phyloP scores from a whole-genome alignment of 2,329 filamentous ascomycete species.

The Arthrinium phaeospermum region DNA sequence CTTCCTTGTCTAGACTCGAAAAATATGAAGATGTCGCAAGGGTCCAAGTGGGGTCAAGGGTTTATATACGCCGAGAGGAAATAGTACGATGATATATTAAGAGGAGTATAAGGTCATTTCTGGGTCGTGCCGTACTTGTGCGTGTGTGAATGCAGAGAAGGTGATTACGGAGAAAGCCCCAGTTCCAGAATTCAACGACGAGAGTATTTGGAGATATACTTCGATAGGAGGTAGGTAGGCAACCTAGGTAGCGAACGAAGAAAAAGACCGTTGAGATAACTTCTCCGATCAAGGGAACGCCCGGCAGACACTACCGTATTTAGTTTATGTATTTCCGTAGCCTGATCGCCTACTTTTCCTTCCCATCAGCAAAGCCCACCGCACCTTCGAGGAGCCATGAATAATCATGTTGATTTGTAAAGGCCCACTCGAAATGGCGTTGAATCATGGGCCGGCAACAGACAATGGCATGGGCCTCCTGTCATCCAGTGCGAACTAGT shows the following conservation, averaged over 20 bases:
- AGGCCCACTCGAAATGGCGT: slow-evolving; percentile 3
- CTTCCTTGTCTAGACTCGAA: neutral
- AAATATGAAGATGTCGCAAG: slow-evolving; percentile 5
- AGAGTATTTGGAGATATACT: neutral
- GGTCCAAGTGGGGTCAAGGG: slow-evolving; percentile 9
- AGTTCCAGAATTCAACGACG: neutral
- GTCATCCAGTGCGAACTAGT: slow-evolving; percentile 4
- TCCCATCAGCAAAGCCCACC: neutral
- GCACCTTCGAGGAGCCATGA: neutral
- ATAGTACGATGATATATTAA: slow-evolving; percentile 12
- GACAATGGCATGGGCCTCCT: neutral
- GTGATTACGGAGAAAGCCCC: neutral
- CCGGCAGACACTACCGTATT: slow-evolving; percentile 7
- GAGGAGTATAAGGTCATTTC: neutral
- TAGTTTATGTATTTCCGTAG: neutral
- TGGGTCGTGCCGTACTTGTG: neutral
- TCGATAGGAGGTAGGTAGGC: neutral
- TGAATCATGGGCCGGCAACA: neutral
- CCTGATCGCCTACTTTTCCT: neutral
- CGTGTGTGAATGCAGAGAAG: neutral
- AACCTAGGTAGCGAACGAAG: neutral
- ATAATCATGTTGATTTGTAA: slow-evolving; percentile 18
- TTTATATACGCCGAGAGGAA: neutral
- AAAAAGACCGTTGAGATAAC: neutral
- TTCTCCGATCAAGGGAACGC: neutral